Evolutionary conservation across 1,284 basidiomycete species (phyloP).

Genomic region (Apiotrichum siamense): DNA sequence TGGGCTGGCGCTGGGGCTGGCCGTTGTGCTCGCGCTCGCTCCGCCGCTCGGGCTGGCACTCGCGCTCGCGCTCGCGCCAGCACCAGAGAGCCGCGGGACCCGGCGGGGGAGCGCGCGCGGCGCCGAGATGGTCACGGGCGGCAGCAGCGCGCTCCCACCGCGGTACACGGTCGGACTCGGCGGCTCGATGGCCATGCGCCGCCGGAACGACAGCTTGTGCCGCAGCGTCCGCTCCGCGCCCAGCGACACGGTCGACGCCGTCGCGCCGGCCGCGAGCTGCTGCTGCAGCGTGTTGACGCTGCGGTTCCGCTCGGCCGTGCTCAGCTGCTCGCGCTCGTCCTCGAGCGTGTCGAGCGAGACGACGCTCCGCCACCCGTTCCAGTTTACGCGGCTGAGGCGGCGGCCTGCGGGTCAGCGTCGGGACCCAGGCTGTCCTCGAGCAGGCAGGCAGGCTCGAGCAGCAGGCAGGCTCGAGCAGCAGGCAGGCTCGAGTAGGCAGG

Average conservation of each 20-base stretch:
- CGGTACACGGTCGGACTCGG: too few species aligned
- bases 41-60: background rate
- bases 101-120: background rate
- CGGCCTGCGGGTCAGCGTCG: slow-evolving; percentile 1
- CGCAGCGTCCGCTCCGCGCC: background rate
- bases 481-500: too few species aligned
- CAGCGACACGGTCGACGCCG: background rate
- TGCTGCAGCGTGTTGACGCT: too few species aligned
- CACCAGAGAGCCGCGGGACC: too few species aligned
- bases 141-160: too few species aligned
- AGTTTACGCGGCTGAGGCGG: background rate
- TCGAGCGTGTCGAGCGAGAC: slow-evolving; percentile 1
- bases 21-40: background rate
- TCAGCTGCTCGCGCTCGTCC: background rate
- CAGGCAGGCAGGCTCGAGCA: too few species aligned
- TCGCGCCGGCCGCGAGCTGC: background rate
- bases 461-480: too few species aligned
- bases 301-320: background rate
- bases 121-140: background rate
- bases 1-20: background rate
- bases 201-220: background rate
- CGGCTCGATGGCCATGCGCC: background rate
- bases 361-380: background rate
- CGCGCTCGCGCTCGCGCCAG: background rate
- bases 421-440: too few species aligned